Evolutionary conservation across 1,284 basidiomycete species (phyloP), one percentile per base, ranked within the genome.

Genomic region (Trichosporon faecale): DNA sequence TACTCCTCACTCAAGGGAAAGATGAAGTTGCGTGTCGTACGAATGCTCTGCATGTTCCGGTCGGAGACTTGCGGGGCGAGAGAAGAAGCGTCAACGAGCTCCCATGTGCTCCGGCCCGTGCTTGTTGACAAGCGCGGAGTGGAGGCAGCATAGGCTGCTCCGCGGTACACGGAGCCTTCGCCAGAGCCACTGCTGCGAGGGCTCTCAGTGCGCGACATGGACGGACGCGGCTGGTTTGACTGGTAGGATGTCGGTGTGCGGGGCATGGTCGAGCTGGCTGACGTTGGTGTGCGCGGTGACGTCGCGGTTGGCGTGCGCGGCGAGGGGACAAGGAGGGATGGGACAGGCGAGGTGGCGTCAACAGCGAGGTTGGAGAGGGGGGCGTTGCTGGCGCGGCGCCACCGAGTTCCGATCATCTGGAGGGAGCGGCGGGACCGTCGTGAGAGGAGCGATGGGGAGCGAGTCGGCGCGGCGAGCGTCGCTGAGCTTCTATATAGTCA

Each of bases 371-470:
- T 37, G 55, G 55, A 6, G 27, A 60, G 55, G 27, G 16, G 29
- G 55, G 55, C 55, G 55, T 60, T 60, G 55, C 55, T 60, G 2
- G 55, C 55, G 55, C 55, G 55, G 55, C 55, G 55, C 55, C 55
- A 60, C 29, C 55, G 55, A 25, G 55, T 60, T 18, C 55, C 55
- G 27, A 60, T 60, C 55, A 60, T 60, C 55, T 60, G 55, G 29
- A 60, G 55, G 9, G 27, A 29, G 25, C 55, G 55, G 16, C 55
- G 55, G 6, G 55, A 60, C 23, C 55, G 55, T 31, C 55, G 29
- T 14, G 25, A 29, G 55, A 60, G 55, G 16, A 60, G 55, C 14
- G 55, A 60, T 27, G 55, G 29, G 25, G 55, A 60, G 25, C 55
- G 25, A 23, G 55, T 31, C 16, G 29, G 18, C 57, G 27, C 57